Conservation (phyloP, 1,139 yeast species). For the Pneumocystis jirovecii region DNA sequence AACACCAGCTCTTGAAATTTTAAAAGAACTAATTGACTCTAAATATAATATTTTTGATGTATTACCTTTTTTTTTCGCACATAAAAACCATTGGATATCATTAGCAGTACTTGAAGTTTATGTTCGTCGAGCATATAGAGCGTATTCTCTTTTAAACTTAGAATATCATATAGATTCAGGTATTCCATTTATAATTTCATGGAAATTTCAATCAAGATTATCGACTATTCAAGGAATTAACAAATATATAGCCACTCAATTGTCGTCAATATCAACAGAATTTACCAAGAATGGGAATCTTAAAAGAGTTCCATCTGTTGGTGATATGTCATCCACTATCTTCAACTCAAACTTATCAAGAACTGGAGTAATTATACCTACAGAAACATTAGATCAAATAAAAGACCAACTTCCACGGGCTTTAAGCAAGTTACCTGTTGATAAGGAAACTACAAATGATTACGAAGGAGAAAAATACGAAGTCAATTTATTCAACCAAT, state of each 20-base stretch:
- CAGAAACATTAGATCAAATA: conserved; percentile 71
- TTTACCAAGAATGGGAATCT: conserved; percentile 14
- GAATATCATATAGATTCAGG: conserved; percentile 42
- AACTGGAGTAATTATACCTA: conserved; percentile 77
- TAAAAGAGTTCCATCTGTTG: conserved; percentile 69
- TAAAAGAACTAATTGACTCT: conserved; percentile 87
- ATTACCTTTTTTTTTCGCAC: conserved; percentile 73
- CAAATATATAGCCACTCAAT: conserved; percentile 9
- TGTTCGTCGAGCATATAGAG: conserved; percentile 92
- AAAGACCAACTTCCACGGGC: conserved; percentile 72
- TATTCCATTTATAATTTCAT: conserved; percentile 56
- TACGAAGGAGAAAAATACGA: conserved; percentile 26
- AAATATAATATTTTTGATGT: conserved; percentile 94
- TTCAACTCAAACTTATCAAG: conserved; percentile 53
- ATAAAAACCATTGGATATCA: conserved; percentile 74
- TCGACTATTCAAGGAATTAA: conserved; percentile 40
- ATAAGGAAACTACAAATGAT: conserved; percentile 17
- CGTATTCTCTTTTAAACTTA: conserved; percentile 73
- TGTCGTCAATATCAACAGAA: not conserved
- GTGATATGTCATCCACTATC: conserved; percentile 75
- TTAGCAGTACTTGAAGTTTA: conserved; percentile 95
- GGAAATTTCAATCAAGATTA: conserved; percentile 84
- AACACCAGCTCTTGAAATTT: conserved; percentile 63
- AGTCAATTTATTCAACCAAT: conserved; percentile 30
- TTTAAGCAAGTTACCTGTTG: conserved; percentile 47